Evolutionary conservation across 495 filamentous ascomycete genomes (phyloP).

Genomic region (Apiosordaria backusii): DNA sequence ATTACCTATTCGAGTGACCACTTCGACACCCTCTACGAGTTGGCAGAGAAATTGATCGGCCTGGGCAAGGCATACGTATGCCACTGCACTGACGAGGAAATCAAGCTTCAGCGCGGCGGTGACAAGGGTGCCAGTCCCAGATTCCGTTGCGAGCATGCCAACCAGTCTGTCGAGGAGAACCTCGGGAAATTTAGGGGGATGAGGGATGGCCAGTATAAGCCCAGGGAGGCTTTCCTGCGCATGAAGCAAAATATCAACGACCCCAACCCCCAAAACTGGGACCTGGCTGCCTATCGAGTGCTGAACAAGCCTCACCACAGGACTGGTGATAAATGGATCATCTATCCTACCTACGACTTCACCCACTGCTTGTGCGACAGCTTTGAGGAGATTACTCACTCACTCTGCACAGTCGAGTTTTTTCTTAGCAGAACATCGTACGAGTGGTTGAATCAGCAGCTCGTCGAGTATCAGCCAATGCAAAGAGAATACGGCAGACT

Average conservation of each 20-base stretch:
- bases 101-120: conserved; percentile 82
- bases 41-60: conserved; percentile 82
- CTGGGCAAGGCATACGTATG: conserved; percentile 71
- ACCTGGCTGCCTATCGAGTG: conserved; percentile 76
- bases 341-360: conserved; percentile 91
- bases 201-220: conserved; percentile 86
- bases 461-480: conserved; percentile 76
- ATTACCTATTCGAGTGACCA: conserved; percentile 79
- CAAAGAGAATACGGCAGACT: conserved; percentile 75
- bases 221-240: conserved; percentile 79
- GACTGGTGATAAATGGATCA: conserved; percentile 71
- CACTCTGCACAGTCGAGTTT: conserved; percentile 86
- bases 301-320: conserved; percentile 66
- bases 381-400: conserved; percentile 85
- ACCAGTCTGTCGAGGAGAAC: conserved; percentile 70
- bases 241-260: conserved; percentile 76
- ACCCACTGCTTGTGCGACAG: conserved; percentile 83
- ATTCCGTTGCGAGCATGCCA: conserved; percentile 74
- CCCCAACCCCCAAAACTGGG: conserved; percentile 70
- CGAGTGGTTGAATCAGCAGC: conserved; percentile 74
- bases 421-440: conserved; percentile 71
- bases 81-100: conserved; percentile 56
- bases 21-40: conserved; percentile 82
- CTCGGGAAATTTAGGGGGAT: conserved; percentile 82
- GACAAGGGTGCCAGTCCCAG: conserved; percentile 62